These are phyloP conservation scores for Allium fistulosum DNA, from an alignment of 106 monocot genomes.

Conservation along the genomic window DNA sequence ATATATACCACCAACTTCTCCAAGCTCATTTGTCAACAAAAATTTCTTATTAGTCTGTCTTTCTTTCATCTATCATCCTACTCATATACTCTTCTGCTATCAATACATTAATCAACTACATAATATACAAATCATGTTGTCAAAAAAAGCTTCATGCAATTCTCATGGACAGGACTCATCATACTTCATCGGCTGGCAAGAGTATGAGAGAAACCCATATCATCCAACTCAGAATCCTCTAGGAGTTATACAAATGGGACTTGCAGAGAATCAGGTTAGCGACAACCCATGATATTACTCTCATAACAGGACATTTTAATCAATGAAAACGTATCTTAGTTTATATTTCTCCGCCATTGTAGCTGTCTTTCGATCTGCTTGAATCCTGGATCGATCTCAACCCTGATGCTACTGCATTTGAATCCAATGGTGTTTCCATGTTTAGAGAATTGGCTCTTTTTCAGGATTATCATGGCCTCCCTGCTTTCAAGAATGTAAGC, in stretches of 20 bases:
- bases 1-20: not conserved
- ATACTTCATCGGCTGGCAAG: slow-evolving; percentile 84
- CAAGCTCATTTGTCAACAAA: not conserved
- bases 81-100: not conserved
- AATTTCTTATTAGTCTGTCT: not conserved
- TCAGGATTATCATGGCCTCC: slow-evolving; percentile 88
- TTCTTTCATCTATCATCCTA: not conserved
- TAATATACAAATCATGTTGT: slow-evolving; percentile 6
- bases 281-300: too few species aligned
- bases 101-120: not conserved
- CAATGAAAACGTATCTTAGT: too few species aligned
- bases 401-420: slow-evolving; percentile 40
- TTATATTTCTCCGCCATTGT: not conserved
- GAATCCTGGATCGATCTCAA: slow-evolving; percentile 64
- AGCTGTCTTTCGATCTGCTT: slow-evolving; percentile 85
- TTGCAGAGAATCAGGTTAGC: slow-evolving; percentile 85
- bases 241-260: slow-evolving; percentile 95
- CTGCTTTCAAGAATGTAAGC: slow-evolving; percentile 67
- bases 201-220: slow-evolving; percentile 74
- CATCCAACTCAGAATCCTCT: slow-evolving; percentile 41
- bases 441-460: slow-evolving; percentile 86
- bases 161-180: slow-evolving; percentile 75
- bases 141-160: slow-evolving; percentile 29
- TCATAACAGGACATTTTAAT: too few species aligned
- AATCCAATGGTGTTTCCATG: slow-evolving; percentile 14